Conservation (phyloP, 2,329 filamentous ascomycete genomes). For the Microascus cirrosus region DNA sequence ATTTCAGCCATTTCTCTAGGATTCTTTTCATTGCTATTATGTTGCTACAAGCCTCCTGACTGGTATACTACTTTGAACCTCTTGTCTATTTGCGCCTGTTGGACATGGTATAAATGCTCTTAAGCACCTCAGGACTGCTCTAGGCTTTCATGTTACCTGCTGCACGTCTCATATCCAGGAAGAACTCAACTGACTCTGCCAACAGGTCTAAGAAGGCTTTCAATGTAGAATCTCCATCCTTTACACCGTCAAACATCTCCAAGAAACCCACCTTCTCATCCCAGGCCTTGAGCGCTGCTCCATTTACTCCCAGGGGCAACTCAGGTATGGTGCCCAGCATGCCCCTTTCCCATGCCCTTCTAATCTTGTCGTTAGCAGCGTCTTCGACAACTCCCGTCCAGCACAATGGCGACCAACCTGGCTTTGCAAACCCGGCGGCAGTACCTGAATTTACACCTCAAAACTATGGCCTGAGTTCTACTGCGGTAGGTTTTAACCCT, state of each 20-base stretch:
- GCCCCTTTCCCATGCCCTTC: neutral
- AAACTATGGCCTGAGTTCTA: constrained; percentile 38
- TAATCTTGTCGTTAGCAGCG: neutral
- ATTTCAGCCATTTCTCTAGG: neutral
- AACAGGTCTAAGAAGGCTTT: constrained; percentile 59
- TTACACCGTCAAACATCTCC: constrained; percentile 56
- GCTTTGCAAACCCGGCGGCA: constrained; percentile 36
- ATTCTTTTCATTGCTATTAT: neutral
- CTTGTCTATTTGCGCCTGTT: neutral
- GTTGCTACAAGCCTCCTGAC: neutral
- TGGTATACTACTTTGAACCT: neutral
- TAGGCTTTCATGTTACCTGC: neutral
- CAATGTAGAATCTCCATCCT: constrained; percentile 93
- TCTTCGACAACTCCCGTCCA: neutral
- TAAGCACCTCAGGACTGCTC: neutral
- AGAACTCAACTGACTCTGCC: neutral
- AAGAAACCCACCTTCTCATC: constrained; percentile 77
- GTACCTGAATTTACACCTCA: constrained; percentile 51
- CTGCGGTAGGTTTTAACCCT: constrained; percentile 24
- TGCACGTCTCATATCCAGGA: neutral
- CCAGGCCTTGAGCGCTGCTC: constrained; percentile 78
- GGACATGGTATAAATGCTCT: neutral
- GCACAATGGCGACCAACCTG: constrained; percentile 2
- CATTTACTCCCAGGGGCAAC: constrained; percentile 64
- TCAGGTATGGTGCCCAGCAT: constrained; percentile 20